Evolutionary conservation across 192 early-diverging fungal genomes (phyloP).

Genomic region (Phycomyces nitens): DNA sequence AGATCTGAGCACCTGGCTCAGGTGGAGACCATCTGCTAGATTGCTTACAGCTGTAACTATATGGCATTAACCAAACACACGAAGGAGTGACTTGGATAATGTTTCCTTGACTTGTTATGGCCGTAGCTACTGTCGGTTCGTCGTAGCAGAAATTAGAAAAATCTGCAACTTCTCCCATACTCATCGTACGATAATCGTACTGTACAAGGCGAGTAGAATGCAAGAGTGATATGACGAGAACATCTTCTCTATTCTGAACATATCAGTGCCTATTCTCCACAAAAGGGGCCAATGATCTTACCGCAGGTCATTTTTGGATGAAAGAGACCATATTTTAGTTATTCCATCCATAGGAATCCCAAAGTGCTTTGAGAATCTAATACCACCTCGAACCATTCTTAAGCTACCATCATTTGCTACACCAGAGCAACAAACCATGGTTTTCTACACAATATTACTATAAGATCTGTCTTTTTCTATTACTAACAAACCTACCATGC

Average conservation of each 20-base stretch:
- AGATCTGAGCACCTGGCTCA: slow-evolving; percentile 39
- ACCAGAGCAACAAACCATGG: slow-evolving; percentile 84
- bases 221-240: too few relatives aligned
- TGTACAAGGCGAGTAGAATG: too few relatives aligned
- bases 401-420: slow-evolving; percentile 67
- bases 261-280: too few relatives aligned
- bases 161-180: slow-evolving; percentile 43
- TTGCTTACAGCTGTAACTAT: slow-evolving; percentile 22
- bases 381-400: slow-evolving; percentile 81
- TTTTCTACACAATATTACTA: slow-evolving; percentile 46
- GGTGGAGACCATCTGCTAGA: slow-evolving; percentile 51
- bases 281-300: too few relatives aligned
- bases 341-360: slow-evolving; percentile 61
- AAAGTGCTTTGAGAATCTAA: slow-evolving; percentile 73
- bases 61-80: slow-evolving; percentile 47
- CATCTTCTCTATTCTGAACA: background rate
- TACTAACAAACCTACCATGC: slow-evolving; percentile 35
- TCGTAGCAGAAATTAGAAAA: slow-evolving; percentile 35
- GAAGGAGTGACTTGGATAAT: slow-evolving; percentile 61
- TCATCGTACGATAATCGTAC: too few relatives aligned
- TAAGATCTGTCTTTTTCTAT: background rate
- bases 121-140: slow-evolving; percentile 38
- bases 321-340: slow-evolving; percentile 69
- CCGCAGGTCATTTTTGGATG: slow-evolving; percentile 38
- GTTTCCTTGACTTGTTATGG: slow-evolving; percentile 37